Percentiles rank a stretch among this genome's conserved stretches.
Evolutionary conservation across 805 yeast species (phyloP).

Genomic region (Candida ortonii): DNA sequence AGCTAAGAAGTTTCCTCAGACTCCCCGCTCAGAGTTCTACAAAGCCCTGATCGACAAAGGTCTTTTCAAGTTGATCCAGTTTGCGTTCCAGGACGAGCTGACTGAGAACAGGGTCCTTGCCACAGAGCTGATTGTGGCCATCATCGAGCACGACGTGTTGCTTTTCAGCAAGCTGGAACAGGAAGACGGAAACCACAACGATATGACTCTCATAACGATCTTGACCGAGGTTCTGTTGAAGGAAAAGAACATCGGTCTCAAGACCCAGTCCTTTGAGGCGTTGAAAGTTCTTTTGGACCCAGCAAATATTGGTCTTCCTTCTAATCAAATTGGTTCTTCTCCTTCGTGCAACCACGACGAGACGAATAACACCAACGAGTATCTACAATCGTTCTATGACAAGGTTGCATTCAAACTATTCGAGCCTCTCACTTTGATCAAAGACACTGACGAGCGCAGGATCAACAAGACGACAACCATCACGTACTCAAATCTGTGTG

Average conservation of each 20-base stretch:
- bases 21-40: conserved; percentile 65
- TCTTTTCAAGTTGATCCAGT: conserved; percentile 63
- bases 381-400: conserved; percentile 59
- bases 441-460: conserved; percentile 1
- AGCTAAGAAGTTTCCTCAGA: conserved; percentile 62
- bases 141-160: conserved; percentile 79
- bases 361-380: conserved; percentile 23
- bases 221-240: conserved; percentile 56
- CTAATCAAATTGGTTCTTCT: conserved; percentile 16
- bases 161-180: conserved; percentile 41
- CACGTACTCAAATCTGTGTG: conserved; percentile 49
- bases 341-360: conserved; percentile 11
- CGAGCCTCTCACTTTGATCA: conserved; percentile 25
- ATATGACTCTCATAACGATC: conserved; percentile 44
- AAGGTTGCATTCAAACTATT: conserved; percentile 36
- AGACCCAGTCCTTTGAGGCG: conserved; percentile 83
- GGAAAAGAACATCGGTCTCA: conserved; percentile 67
- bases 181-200: conserved; percentile 30
- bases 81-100: conserved; percentile 58
- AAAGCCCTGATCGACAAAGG: conserved; percentile 63
- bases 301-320: conserved; percentile 18
- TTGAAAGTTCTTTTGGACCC: conserved; percentile 71
- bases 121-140: conserved; percentile 73
- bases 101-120: conserved; percentile 61
- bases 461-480: conserved; percentile 12